phyloP scores from a whole-genome alignment of 345 rosid species.

The Populus simonii region DNA sequence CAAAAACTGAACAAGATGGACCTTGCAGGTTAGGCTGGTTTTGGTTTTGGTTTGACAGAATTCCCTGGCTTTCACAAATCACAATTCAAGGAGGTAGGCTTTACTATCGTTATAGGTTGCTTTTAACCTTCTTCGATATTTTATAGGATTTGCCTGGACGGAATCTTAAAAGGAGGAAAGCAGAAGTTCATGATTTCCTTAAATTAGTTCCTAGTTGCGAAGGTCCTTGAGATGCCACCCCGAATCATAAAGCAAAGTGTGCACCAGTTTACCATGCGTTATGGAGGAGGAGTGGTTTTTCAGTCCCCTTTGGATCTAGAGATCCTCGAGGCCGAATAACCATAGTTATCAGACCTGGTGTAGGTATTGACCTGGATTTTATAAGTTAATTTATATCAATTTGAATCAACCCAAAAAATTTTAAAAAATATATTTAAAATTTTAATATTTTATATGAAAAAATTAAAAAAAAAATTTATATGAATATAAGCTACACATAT shows the following conservation, averaged over 20 bases:
- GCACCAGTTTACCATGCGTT: too few species aligned
- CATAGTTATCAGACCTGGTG: too few species aligned
- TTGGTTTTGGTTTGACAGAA: too few species aligned
- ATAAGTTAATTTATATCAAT: too few species aligned
- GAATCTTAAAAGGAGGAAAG: background rate
- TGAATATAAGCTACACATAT: too few species aligned
- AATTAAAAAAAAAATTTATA: too few species aligned
- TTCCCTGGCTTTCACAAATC: too few species aligned
- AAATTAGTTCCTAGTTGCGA: background rate
- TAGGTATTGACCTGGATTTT: too few species aligned
- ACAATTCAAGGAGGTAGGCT: background rate
- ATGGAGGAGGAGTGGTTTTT: background rate
- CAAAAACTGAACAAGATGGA: conserved; percentile 12
- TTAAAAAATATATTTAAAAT: too few species aligned
- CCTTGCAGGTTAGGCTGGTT: too few species aligned
- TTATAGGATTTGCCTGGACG: background rate
- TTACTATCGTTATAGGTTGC: background rate
- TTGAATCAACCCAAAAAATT: too few species aligned
- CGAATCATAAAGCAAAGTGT: background rate
- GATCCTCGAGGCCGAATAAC: background rate
- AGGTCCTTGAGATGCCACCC: background rate
- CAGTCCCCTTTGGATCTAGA: background rate
- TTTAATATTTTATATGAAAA: too few species aligned
- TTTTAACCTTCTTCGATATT: background rate
- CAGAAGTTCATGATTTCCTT: background rate